phyloP scores from a whole-genome alignment of 495 filamentous ascomycete genomes.

The Pseudotulostoma volvatum region DNA sequence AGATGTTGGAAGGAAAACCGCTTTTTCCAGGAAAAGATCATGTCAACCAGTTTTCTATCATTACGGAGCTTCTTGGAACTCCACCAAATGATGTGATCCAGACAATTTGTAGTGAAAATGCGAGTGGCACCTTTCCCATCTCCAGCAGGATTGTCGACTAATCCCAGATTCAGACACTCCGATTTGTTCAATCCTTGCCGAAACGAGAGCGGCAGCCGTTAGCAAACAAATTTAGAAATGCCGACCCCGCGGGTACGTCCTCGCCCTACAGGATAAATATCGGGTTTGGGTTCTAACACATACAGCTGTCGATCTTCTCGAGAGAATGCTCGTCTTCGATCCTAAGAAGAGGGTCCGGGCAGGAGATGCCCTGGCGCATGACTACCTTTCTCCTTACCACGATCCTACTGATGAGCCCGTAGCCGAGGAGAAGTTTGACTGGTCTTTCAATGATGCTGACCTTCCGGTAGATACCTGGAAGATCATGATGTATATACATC shows the following conservation, averaged over 20 bases:
- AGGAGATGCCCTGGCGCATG: slow-evolving; percentile 67
- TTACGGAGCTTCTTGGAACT: slow-evolving; percentile 94
- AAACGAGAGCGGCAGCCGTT: slow-evolving; percentile 85
- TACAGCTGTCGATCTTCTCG: slow-evolving; percentile 79
- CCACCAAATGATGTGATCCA: slow-evolving; percentile 96
- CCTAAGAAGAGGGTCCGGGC: slow-evolving; percentile 83
- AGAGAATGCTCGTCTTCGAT: slow-evolving; percentile 95
- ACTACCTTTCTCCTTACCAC: slow-evolving; percentile 91
- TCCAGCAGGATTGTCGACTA: slow-evolving; percentile 3
- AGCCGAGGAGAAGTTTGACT: slow-evolving; percentile 96
- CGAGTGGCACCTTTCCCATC: slow-evolving; percentile 24
- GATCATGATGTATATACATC: slow-evolving; percentile 79
- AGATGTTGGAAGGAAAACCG: slow-evolving; percentile 98
- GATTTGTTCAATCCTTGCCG: slow-evolving; percentile 96
- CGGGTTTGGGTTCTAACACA: background rate
- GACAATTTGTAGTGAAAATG: slow-evolving; percentile 96
- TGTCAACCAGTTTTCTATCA: slow-evolving; percentile 99
- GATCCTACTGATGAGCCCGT: slow-evolving; percentile 92
- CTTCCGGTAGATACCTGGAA: slow-evolving; percentile 99
- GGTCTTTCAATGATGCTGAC: slow-evolving; percentile 99
- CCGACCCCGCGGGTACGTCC: slow-evolving; percentile 68
- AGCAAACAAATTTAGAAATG: slow-evolving; percentile 87
- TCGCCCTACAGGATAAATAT: too few species aligned
- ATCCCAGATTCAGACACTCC: slow-evolving; percentile 50
- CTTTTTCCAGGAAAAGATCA: slow-evolving; percentile 98